phyloP scores from a whole-genome alignment of 805 yeast genomes.

The Monosporozyma unispora region DNA sequence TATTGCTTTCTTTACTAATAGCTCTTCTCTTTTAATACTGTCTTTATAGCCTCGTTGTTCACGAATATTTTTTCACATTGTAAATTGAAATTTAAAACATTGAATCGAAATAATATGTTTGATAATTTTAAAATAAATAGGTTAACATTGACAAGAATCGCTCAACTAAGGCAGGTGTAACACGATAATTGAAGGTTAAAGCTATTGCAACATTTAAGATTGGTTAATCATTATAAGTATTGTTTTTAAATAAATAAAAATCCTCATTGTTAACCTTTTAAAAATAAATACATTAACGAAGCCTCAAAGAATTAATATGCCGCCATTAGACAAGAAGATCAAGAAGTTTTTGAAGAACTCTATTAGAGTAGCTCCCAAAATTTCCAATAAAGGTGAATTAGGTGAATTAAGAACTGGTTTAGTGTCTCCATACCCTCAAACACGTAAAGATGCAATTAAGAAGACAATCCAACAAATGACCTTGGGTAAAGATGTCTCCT shows the following conservation, averaged over 20 bases:
- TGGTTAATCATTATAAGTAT: not conserved
- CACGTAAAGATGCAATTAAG: constrained; percentile 93
- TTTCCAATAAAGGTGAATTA: constrained; percentile 56
- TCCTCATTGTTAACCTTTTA: not conserved
- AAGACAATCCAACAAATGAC: constrained; percentile 98
- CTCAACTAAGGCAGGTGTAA: not conserved
- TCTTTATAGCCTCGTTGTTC: not conserved
- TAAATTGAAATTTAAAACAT: not conserved
- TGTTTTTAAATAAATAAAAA: not conserved
- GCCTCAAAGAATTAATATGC: constrained; percentile 12
- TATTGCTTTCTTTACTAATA: too few species aligned
- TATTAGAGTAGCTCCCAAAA: constrained; percentile 31
- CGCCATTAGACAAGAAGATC: constrained; percentile 30
- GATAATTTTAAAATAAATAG: not conserved
- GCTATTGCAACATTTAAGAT: not conserved
- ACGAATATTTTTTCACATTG: not conserved
- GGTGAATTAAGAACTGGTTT: constrained; percentile 82
- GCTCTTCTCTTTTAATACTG: not conserved
- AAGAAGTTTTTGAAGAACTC: constrained; percentile 30
- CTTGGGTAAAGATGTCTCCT: constrained; percentile 89
- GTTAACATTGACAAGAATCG: not conserved
- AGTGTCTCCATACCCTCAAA: constrained; percentile 90
- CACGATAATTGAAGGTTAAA: not conserved
- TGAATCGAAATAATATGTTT: not conserved
- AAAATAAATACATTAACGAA: not conserved